phyloP scores from a whole-genome alignment of 2,329 filamentous ascomycete genomes.

The Epichloe uncinata region DNA sequence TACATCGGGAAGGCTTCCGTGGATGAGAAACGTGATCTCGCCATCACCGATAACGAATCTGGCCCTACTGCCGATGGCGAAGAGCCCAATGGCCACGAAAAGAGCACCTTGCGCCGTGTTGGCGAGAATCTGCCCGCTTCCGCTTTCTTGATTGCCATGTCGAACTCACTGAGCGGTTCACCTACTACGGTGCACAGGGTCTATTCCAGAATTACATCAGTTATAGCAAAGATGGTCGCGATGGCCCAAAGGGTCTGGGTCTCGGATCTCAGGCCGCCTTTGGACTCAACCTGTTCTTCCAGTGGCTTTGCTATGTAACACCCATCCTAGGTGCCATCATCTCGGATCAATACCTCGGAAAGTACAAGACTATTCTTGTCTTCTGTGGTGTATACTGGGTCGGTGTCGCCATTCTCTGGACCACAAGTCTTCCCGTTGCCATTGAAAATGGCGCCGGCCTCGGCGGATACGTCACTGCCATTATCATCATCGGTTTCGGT shows the following conservation, averaged over 20 bases:
- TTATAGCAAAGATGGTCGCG: conserved; percentile 18
- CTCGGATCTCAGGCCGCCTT: conserved; percentile 42
- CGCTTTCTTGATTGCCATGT: conserved; percentile 44
- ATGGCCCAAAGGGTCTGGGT: conserved; percentile 37
- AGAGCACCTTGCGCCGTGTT: conserved; percentile 34
- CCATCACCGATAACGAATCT: conserved; percentile 12
- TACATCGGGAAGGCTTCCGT: conserved; percentile 11
- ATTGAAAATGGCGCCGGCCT: conserved; percentile 28
- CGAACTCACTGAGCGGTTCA: conserved; percentile 44
- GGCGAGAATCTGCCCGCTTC: conserved; percentile 41
- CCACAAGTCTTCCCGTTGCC: conserved; percentile 30
- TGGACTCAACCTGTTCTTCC: conserved; percentile 41
- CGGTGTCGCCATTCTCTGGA: conserved; percentile 40
- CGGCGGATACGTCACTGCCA: conserved; percentile 37
- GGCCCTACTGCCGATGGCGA: conserved; percentile 29
- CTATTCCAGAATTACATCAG: conserved; percentile 43
- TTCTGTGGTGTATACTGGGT: conserved; percentile 45
- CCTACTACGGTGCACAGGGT: conserved; percentile 41
- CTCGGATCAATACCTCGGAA: conserved; percentile 44
- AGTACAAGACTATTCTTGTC: conserved; percentile 47
- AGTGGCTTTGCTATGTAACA: conserved; percentile 34
- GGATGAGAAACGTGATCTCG: conserved; percentile 13
- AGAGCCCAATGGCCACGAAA: conserved; percentile 40
- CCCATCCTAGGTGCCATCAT: conserved; percentile 39
- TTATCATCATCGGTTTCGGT: conserved; percentile 51